Evolutionary conservation across 495 filamentous ascomycete species (phyloP), one percentile per base, ranked within the genome.

Genomic region (Aspergillus avenaceus): DNA sequence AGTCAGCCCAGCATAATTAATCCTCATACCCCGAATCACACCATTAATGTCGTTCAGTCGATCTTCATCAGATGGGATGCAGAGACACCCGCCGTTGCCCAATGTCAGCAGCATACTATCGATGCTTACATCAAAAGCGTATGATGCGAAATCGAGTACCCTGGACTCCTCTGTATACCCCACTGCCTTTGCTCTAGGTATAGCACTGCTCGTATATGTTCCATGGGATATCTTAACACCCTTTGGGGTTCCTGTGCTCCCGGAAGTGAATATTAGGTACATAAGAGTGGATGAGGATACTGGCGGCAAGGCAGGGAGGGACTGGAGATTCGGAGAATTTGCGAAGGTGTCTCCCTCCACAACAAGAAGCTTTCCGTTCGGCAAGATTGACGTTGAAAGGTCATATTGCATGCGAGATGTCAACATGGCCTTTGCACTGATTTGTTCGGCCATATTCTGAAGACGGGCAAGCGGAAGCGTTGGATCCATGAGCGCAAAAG

Each of bases 241-340:
- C 54, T 80, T 80, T 0, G 77, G 77, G n/a, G 65, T 75, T 4
- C 76, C 76, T 1, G 77, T 81, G n/a, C 69, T 74, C 6, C 78
- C 78, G 18, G 73, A 77, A 5, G 77, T 81, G 53, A 78, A 81
- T 18, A 80, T 72, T 13, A 72, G 55, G 50, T 70, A 77, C 59
- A 70, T 66, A 5, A 67, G 52, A 6, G 68, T 49, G 8, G 55
- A 59, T 12, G 64, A 28, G 1, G 69, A 63, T 7, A 72, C 66
- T 7, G 51, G 9, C 0, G 63, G 54, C 13, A 70, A 29, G 2
- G 46, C 23, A 1, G 54, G 32, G 12, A 54, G 34, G 1, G 41
- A 23, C 8, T 50, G 43, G 0, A 55, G 44, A 0, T 23, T 23
- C 0, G 54, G 41, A 3, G 57, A 7, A 11, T 53, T 13, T 16